Base-by-base conservation (phyloP, 2,329 filamentous ascomycete genomes). In the Ploettnerulaceae sp. region DNA sequence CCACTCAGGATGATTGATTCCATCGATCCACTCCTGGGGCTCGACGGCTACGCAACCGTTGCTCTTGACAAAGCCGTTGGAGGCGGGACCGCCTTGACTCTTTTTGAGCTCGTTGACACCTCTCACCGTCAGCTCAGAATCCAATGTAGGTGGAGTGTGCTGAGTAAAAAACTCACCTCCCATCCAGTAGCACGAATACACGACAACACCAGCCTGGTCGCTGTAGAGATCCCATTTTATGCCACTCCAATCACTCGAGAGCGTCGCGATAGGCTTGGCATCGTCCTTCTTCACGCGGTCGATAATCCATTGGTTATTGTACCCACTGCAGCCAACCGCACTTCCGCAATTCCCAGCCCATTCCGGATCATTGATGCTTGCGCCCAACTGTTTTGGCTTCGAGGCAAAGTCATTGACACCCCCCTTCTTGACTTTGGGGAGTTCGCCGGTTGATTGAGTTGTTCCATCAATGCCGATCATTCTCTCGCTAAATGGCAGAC, bases 1-100 rank as follows among this genome's bases (percentile, higher is more conserved):
- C 90, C 90, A 95, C 66, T 89, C 78, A 0, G 89, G 90, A 57
- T 93, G 79, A 69, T 95, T 95, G 70, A 96, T 93, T 25, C 77
- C 89, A 63, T 95, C 89, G 61, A 95, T 95, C 79, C 82, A 95
- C 64, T 91, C 89, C 71, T 96, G 81, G 7, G 91, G 86, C 70
- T 96, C 90, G 65, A 96, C 77, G 45, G 95, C 90, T 22, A 95
- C 63, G 65, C 90, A 96, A 21, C 88, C 89, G 61, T 89, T 88
- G 70, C 89, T 64, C 45, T 79, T 73, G 6, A 79, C 72, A 28
- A 56, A 53, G 52, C 64, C 70, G 33, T 59, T 65, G n/a, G 65
- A 61, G 2, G 58, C 63, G 17, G 55, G 59, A 31, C 75, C 69
- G 11, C 78, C 78, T 66, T 84, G 80, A 1, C 75, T 79, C 34